Evolutionary conservation across 2,329 filamentous ascomycete species (phyloP).

Genomic region (Dichotomopilus funicola): DNA sequence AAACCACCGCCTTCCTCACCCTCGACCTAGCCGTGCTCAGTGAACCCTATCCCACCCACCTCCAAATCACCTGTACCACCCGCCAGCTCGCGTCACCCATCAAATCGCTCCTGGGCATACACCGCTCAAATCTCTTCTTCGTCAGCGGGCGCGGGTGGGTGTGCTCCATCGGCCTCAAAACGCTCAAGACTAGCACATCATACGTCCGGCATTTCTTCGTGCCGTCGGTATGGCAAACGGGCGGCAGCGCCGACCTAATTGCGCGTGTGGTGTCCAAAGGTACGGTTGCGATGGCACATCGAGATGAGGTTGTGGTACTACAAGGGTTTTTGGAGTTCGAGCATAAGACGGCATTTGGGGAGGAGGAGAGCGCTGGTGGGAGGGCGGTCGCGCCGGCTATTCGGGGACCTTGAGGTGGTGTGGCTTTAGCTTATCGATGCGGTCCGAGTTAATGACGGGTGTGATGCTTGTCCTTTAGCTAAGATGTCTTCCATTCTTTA

Average conservation of each 20-base stretch:
- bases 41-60: background rate
- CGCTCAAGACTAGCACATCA: background rate
- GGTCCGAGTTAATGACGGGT: no score
- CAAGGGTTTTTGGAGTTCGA: constrained; percentile 23
- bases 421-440: no score
- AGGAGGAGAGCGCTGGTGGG: background rate
- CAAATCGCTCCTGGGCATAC: constrained; percentile 13
- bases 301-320: constrained; percentile 19
- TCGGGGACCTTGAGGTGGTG: no score
- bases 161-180: constrained; percentile 19
- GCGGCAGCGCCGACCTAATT: constrained; percentile 6
- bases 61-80: background rate
- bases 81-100: constrained; percentile 5
- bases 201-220: constrained; percentile 22
- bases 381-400: background rate
- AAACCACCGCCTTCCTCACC: constrained; percentile 11
- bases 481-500: background rate
- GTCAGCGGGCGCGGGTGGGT: constrained; percentile 20
- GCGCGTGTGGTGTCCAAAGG: constrained; percentile 14
- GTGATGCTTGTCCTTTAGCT: no score
- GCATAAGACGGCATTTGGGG: constrained; percentile 15
- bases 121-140: constrained; percentile 17
- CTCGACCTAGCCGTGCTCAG: constrained; percentile 7
- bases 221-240: constrained; percentile 20
- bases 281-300: constrained; percentile 17